A percentile compares a stretch with the other conserved stretches of the same genome.
These are phyloP conservation scores for Clarireedia homoeocarpa DNA, from an alignment of 2,329 filamentous ascomycete species.

Conservation along the genomic window DNA sequence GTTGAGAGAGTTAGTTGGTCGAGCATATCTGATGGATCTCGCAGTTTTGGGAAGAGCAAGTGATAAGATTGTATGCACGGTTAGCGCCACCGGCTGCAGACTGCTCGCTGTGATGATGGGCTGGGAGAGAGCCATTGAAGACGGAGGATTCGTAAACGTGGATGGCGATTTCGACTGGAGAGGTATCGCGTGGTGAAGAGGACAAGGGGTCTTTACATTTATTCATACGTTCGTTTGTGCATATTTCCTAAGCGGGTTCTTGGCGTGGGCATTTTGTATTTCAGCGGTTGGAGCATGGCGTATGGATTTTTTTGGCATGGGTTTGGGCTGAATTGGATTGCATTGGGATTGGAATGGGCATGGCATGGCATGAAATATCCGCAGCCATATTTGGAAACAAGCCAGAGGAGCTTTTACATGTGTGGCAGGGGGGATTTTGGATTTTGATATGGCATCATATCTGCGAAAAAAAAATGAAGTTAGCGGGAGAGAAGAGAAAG, in stretches of 20 bases:
- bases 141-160: constrained; percentile 67
- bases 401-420: no score
- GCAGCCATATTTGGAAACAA: no score
- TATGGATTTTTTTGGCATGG: not conserved
- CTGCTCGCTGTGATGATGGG: constrained; percentile 81
- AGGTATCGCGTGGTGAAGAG: constrained; percentile 28
- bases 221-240: not conserved
- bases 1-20: constrained; percentile 64
- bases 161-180: constrained; percentile 62
- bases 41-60: constrained; percentile 61
- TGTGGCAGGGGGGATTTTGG: no score
- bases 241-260: not conserved
- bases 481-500: no score
- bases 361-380: no score
- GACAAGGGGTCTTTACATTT: not conserved
- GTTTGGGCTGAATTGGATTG: not conserved
- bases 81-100: constrained; percentile 65
- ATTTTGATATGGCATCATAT: no score
- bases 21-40: constrained; percentile 78
- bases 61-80: constrained; percentile 68
- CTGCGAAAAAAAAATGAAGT: no score
- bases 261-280: not conserved
- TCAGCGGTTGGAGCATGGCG: not conserved
- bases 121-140: constrained; percentile 59
- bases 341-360: no score